Conservation (phyloP, 2,329 filamentous ascomycete genomes). For the Pseudogymnoascus sp. region DNA sequence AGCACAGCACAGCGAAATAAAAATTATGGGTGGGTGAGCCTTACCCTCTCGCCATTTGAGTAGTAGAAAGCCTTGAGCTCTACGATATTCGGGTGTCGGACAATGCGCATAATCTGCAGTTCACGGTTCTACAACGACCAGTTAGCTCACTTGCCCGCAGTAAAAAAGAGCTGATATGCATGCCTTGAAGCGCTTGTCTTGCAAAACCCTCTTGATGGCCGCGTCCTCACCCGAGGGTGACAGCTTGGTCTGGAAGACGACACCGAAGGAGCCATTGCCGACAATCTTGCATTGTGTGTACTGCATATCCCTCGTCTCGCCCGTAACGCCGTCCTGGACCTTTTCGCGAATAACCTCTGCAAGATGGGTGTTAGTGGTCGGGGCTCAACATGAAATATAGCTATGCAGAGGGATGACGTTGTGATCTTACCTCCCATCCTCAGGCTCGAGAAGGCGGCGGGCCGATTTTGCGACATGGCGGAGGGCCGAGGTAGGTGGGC, state of each 20-base stretch:
- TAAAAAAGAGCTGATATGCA: not conserved
- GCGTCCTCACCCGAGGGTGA: conserved; percentile 97
- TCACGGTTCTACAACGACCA: conserved; percentile 71
- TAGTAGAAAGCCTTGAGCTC: conserved; percentile 99
- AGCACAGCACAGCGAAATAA: conserved; percentile 19
- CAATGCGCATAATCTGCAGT: conserved; percentile 98
- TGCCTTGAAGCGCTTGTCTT: conserved; percentile 99
- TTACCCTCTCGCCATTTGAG: conserved; percentile 94
- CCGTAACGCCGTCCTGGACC: conserved; percentile 95
- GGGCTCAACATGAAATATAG: conserved; percentile 6
- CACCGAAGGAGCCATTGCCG: conserved; percentile 95
- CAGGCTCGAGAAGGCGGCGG: conserved; percentile 77
- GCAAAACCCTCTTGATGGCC: conserved; percentile 95
- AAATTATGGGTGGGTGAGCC: conserved; percentile 25
- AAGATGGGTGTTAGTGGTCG: conserved; percentile 21
- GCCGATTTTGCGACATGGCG: conserved; percentile 79
- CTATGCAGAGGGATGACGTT: conserved; percentile 2
- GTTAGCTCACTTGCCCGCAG: conserved; percentile 24
- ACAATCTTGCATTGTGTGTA: conserved; percentile 99
- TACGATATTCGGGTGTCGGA: conserved; percentile 96
- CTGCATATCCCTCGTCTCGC: conserved; percentile 91
- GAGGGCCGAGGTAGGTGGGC: not conserved
- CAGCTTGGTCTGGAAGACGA: conserved; percentile 98
- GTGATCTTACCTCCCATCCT: conserved; percentile 83
- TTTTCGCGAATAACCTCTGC: conserved; percentile 96